These are phyloP conservation scores for Wickerhamomyces queroliae DNA, from an alignment of 805 yeast species.

Conservation along the genomic window DNA sequence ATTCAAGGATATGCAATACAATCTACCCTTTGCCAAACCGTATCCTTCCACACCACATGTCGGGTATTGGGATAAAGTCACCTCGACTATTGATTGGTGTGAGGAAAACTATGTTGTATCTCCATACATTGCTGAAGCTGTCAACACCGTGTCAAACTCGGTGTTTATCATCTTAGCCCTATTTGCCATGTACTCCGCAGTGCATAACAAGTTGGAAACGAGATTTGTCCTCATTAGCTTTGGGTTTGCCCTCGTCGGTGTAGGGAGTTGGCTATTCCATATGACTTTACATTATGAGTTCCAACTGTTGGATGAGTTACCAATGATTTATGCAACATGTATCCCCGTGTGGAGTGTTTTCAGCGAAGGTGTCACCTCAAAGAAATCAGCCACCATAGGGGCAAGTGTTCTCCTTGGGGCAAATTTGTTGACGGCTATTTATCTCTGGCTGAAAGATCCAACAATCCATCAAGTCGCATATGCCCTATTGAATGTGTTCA, in stretches of 20 bases:
- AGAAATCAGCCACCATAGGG: slow-evolving; percentile 39
- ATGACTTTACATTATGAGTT: slow-evolving; percentile 89
- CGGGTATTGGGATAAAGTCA: slow-evolving; percentile 79
- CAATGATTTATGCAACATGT: slow-evolving; percentile 97
- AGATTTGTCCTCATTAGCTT: slow-evolving; percentile 66
- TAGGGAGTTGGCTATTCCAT: slow-evolving; percentile 94
- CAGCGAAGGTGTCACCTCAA: slow-evolving; percentile 45
- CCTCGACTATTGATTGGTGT: slow-evolving; percentile 98
- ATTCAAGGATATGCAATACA: too few relatives aligned
- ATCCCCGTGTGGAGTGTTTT: slow-evolving; percentile 86
- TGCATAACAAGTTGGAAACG: slow-evolving; percentile 53
- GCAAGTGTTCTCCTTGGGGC: slow-evolving; percentile 47
- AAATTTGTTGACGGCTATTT: slow-evolving; percentile 58
- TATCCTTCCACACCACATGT: slow-evolving; percentile 49
- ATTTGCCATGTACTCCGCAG: slow-evolving; percentile 59
- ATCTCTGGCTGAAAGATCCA: slow-evolving; percentile 72
- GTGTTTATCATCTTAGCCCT: slow-evolving; percentile 49
- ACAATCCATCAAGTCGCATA: slow-evolving; percentile 85
- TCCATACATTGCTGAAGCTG: slow-evolving; percentile 81
- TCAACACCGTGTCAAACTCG: slow-evolving; percentile 79
- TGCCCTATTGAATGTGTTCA: slow-evolving; percentile 68
- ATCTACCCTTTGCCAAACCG: slow-evolving; percentile 42
- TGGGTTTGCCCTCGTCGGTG: slow-evolving; percentile 86
- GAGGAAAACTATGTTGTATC: slow-evolving; percentile 93
- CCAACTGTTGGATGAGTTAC: slow-evolving; percentile 91